Evolutionary conservation across 1,284 basidiomycete species (phyloP).

Genomic region (Apiotrichum gracile): DNA sequence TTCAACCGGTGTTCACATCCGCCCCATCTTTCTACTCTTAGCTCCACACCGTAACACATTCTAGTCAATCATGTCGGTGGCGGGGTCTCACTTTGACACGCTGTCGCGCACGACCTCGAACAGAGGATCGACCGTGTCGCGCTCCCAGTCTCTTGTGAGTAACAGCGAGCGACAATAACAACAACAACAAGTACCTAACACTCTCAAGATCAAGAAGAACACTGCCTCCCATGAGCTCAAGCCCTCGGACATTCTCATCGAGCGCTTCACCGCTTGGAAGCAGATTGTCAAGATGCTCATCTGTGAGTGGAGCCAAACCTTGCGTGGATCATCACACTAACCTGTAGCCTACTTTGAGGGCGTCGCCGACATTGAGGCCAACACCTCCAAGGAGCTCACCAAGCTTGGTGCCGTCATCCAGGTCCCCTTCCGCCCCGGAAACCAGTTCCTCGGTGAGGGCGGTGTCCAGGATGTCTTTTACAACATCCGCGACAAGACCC

Average conservation of each 20-base stretch:
- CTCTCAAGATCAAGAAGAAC: slow-evolving; percentile 71
- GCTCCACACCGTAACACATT: no score
- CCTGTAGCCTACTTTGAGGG: slow-evolving; percentile 57
- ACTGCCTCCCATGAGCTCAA: slow-evolving; percentile 81
- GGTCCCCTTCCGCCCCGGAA: slow-evolving; percentile 91
- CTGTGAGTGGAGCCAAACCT: slow-evolving; percentile 38
- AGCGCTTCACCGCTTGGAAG: slow-evolving; percentile 64
- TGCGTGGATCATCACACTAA: not conserved
- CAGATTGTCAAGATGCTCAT: slow-evolving; percentile 90
- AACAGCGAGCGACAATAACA: not conserved
- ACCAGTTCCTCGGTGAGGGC: slow-evolving; percentile 90
- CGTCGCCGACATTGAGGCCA: slow-evolving; percentile 89
- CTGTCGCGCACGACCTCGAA: slow-evolving; percentile 55
- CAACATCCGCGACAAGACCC: slow-evolving; percentile 87
- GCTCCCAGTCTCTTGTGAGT: slow-evolving; percentile 64
- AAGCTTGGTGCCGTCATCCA: slow-evolving; percentile 97
- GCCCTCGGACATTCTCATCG: slow-evolving; percentile 94
- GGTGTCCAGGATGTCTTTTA: slow-evolving; percentile 93
- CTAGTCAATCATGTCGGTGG: slow-evolving; percentile 6
- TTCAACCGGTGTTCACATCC: not conserved
- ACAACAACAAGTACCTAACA: not conserved
- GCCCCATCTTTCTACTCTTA: no score
- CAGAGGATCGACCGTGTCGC: slow-evolving; percentile 60
- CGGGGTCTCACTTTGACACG: slow-evolving; percentile 45
- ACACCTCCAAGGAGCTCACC: slow-evolving; percentile 87